Conservation (phyloP, 305 asterid genomes). For the Rubia peregrina region DNA sequence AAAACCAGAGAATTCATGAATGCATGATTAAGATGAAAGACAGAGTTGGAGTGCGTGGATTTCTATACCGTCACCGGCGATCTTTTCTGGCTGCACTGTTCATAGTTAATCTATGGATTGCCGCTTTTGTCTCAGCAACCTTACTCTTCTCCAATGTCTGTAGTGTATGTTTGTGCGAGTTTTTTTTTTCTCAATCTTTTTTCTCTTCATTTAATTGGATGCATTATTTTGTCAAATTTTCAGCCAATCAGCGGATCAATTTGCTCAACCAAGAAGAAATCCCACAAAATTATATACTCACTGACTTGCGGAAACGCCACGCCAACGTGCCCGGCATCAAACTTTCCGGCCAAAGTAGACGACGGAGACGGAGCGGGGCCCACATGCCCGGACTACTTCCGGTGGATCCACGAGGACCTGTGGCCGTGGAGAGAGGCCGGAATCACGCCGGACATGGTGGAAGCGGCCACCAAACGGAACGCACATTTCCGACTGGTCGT, state of each 20-base stretch:
- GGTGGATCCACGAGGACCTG: constrained; percentile 75
- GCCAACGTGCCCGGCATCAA: neutral
- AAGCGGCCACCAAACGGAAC: constrained; percentile 39
- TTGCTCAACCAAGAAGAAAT: neutral
- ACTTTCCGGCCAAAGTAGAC: neutral
- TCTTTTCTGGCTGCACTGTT: neutral
- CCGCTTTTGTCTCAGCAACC: neutral
- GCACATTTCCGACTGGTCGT: constrained; percentile 70
- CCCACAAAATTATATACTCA: neutral
- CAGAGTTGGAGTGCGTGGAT: neutral
- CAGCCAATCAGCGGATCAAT: neutral
- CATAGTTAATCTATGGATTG: neutral
- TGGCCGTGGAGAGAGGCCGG: constrained; percentile 96
- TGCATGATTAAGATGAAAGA: neutral
- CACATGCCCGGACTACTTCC: constrained; percentile 76
- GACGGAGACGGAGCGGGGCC: neutral
- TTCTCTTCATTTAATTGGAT: neutral
- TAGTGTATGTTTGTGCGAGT: no score
- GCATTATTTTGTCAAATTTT: neutral
- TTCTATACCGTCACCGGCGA: neutral
- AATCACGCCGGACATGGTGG: constrained; percentile 61
- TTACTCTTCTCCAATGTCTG: neutral
- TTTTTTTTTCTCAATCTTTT: neutral
- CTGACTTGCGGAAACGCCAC: constrained; percentile 4
- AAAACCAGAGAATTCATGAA: neutral